phyloP scores from a whole-genome alignment of 2,329 filamentous ascomycete species.

The Dactylellina sp. region DNA sequence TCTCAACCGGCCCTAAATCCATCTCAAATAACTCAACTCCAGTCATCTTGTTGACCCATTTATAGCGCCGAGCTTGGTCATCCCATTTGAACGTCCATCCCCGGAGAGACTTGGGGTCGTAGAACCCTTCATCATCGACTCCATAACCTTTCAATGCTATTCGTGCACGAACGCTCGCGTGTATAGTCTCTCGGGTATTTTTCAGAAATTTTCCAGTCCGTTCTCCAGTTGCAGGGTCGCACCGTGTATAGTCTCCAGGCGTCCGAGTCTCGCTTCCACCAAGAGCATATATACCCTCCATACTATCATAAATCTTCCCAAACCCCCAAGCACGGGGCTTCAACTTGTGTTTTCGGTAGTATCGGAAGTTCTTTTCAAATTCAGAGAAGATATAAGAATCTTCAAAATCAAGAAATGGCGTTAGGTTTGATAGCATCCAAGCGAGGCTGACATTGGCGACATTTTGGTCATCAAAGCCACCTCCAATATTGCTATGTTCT shows the following conservation, averaged over 20 bases:
- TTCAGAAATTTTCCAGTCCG: slow-evolving; percentile 36
- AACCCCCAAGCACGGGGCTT: slow-evolving; percentile 51
- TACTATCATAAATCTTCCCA: slow-evolving; percentile 47
- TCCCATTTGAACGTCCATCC: slow-evolving; percentile 42
- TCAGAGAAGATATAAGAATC: slow-evolving; percentile 41
- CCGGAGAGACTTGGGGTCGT: slow-evolving; percentile 28
- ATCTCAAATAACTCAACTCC: slow-evolving; percentile 40
- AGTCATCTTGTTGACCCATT: slow-evolving; percentile 44
- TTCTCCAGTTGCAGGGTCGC: slow-evolving; percentile 31
- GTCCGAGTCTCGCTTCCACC: slow-evolving; percentile 41
- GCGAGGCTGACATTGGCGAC: slow-evolving; percentile 42
- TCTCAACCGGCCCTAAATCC: slow-evolving; percentile 40
- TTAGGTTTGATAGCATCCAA: slow-evolving; percentile 50
- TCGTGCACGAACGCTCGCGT: slow-evolving; percentile 36
- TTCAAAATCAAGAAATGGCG: slow-evolving; percentile 46
- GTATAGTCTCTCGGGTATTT: slow-evolving; percentile 43
- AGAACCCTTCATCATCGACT: slow-evolving; percentile 41
- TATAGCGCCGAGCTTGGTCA: slow-evolving; percentile 26
- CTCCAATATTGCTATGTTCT: slow-evolving; percentile 45
- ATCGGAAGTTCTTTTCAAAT: slow-evolving; percentile 40
- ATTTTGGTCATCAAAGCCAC: slow-evolving; percentile 50
- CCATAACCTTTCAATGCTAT: slow-evolving; percentile 40
- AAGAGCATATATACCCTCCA: slow-evolving; percentile 51
- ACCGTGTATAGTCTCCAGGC: slow-evolving; percentile 44
- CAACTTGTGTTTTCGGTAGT: slow-evolving; percentile 33